Conservation (phyloP, 2,329 filamentous ascomycete genomes). For the Claviceps monticola region DNA sequence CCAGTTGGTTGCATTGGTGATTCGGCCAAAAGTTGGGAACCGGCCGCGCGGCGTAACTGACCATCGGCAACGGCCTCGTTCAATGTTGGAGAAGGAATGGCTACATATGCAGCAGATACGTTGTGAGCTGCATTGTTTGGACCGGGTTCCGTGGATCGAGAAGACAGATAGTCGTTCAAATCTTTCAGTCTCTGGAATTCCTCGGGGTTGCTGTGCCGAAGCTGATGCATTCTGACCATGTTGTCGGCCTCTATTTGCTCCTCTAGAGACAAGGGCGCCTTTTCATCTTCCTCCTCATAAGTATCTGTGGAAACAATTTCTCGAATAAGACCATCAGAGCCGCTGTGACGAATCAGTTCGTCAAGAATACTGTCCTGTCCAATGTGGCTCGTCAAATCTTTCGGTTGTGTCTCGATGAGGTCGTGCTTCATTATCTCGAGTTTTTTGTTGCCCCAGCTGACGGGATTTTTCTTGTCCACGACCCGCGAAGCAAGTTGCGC, state of each 20-base stretch:
- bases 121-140: neutral
- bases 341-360: slow-evolving; percentile 25
- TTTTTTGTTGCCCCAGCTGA: slow-evolving; percentile 48
- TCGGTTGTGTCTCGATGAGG: slow-evolving; percentile 36
- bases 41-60: neutral
- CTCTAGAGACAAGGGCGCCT: slow-evolving; percentile 39
- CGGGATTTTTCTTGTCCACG: slow-evolving; percentile 68
- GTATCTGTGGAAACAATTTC: slow-evolving; percentile 55
- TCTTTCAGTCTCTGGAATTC: slow-evolving; percentile 15
- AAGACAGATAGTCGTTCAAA: neutral
- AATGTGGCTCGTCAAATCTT: slow-evolving; percentile 36
- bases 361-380: slow-evolving; percentile 53
- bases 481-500: slow-evolving; percentile 64
- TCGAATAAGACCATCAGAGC: slow-evolving; percentile 24
- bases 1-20: neutral
- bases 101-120: neutral
- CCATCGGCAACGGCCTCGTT: neutral
- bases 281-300: slow-evolving; percentile 55
- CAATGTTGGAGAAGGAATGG: neutral
- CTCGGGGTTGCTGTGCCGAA: slow-evolving; percentile 20
- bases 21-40: neutral
- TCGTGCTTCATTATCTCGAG: slow-evolving; percentile 37
- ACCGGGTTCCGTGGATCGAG: neutral
- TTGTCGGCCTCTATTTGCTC: slow-evolving; percentile 42
- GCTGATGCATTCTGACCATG: slow-evolving; percentile 19